Evolutionary conservation across 495 filamentous ascomycete genomes (phyloP), one percentile per base, ranked within the genome.

Genomic region (Chaetomium cochliodes): DNA sequence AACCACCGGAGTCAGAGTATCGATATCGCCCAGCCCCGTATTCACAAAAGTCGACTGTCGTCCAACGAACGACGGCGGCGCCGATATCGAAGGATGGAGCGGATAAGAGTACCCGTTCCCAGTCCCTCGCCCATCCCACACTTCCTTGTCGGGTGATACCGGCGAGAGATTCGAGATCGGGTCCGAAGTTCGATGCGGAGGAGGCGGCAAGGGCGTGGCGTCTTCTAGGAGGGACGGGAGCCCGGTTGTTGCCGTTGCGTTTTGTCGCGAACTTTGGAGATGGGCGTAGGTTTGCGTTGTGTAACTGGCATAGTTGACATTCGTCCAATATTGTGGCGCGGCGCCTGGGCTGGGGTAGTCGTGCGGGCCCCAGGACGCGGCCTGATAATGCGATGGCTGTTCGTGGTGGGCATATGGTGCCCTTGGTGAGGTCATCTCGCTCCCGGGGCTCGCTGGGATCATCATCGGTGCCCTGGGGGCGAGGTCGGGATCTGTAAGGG

Each of bases 1-100:
- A 28, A 74, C 64, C 56, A 76, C 67, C 1, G 73, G 70, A 4
- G 72, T 76, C 26, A 62, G 49, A 2, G 72, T 74, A 46, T 76
- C 73, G 37, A 73, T 59, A 0, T 41, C 63, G n/a, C 23, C 49
- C 22, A 25, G 5, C 23, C 39, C n/a, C n/a, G 13, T 5, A 37
- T 47, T 59, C 8, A n/a, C 33, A 26, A 49, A 60, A 26, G 56
- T 61, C 50, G 39, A 47, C 23, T 60, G 49, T 3, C 56, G 33
- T 16, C 53, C 59, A 18, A 28, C 42, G 8, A 59, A 20, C 22
- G 58, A 66, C n/a, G 55, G 33, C 22, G 54, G 33, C 22, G 54
- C 60, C 30, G 58, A 55, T 25, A 55, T 23, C 18, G 50, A 58
- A 28, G 47, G 18, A 9, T 41, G 58, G 23, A 41, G 52, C 51